Evolutionary conservation across 768 basidiomycete genomes (phyloP).

Genomic region (Russula olivacea): DNA sequence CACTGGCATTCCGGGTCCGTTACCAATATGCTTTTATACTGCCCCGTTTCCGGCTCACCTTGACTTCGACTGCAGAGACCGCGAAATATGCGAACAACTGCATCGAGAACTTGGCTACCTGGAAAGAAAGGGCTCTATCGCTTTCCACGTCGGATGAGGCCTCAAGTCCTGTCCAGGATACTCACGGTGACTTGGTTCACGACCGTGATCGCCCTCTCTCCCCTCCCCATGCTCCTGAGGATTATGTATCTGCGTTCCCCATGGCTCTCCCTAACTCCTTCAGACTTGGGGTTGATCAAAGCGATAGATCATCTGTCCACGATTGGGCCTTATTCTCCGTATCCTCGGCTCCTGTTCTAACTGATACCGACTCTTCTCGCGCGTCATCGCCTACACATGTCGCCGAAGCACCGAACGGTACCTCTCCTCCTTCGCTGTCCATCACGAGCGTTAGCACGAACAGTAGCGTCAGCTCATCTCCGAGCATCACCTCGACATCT

Average conservation of each 20-base stretch:
- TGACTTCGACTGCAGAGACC: slow-evolving; percentile 46
- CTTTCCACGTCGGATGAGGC: slow-evolving; percentile 30
- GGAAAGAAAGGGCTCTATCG: slow-evolving; percentile 50
- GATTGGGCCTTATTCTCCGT: slow-evolving; percentile 20
- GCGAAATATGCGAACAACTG: slow-evolving; percentile 61
- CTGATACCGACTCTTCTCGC: slow-evolving; percentile 25
- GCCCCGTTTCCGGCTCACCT: background rate
- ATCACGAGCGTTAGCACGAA: slow-evolving; percentile 4
- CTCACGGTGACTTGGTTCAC: slow-evolving; percentile 17
- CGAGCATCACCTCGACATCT: slow-evolving; percentile 12
- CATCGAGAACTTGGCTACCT: slow-evolving; percentile 58
- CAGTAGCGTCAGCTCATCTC: slow-evolving; percentile 12
- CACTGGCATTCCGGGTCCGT: slow-evolving; percentile 65
- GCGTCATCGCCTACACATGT: slow-evolving; percentile 23
- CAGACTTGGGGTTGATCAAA: slow-evolving; percentile 28
- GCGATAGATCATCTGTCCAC: slow-evolving; percentile 26
- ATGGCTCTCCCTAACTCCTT: slow-evolving; percentile 47
- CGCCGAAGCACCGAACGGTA: slow-evolving; percentile 16
- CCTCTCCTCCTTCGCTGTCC: slow-evolving; percentile 20
- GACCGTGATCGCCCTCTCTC: slow-evolving; percentile 24
- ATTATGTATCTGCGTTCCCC: slow-evolving; percentile 51
- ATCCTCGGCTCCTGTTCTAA: slow-evolving; percentile 16
- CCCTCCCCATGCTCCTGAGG: slow-evolving; percentile 35
- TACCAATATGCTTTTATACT: slow-evolving; percentile 12
- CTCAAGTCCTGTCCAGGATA: background rate